A percentile compares a stretch with the other conserved stretches of the same genome.
Evolutionary conservation across 1,139 yeast species (phyloP).

Genomic region (Kluyveromyces marxianus): DNA sequence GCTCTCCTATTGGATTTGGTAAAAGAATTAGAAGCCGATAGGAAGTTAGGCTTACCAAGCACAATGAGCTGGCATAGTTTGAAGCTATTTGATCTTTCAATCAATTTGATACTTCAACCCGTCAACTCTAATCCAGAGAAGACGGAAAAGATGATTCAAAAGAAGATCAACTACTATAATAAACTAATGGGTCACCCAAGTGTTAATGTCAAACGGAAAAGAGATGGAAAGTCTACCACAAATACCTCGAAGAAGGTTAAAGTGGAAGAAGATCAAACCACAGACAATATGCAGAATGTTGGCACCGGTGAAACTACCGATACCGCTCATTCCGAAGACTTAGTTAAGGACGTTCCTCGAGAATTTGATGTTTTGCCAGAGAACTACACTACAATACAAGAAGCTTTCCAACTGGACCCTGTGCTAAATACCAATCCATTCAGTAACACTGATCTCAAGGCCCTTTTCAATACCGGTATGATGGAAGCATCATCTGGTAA

Average conservation of each 20-base stretch:
- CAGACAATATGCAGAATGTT: neutral
- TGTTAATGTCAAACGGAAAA: conserved; percentile 3
- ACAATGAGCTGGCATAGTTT: conserved; percentile 50
- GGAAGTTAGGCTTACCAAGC: conserved; percentile 50
- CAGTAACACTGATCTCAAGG: conserved; percentile 22
- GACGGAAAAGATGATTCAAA: conserved; percentile 24
- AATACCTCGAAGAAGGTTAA: conserved; percentile 14
- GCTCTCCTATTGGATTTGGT: conserved; percentile 44
- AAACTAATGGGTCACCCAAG: conserved; percentile 19
- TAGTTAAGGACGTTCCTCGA: conserved; percentile 4
- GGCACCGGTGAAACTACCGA: conserved; percentile 4
- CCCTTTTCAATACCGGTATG: conserved; percentile 17
- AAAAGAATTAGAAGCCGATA: conserved; percentile 43
- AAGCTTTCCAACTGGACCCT: conserved; percentile 25
- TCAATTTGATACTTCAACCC: conserved; percentile 41
- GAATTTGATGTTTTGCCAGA: conserved; percentile 6
- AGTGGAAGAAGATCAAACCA: conserved; percentile 9
- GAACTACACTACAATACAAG: conserved; percentile 14
- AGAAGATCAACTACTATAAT: conserved; percentile 23
- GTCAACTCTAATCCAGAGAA: conserved; percentile 22
- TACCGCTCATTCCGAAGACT: conserved; percentile 1
- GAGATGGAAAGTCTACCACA: conserved; percentile 5
- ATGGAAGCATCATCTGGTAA: neutral
- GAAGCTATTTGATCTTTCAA: conserved; percentile 48
- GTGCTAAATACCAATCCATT: conserved; percentile 20